Conservation (phyloP, 2,329 filamentous ascomycete genomes). For the Aspergillus bombycis region DNA sequence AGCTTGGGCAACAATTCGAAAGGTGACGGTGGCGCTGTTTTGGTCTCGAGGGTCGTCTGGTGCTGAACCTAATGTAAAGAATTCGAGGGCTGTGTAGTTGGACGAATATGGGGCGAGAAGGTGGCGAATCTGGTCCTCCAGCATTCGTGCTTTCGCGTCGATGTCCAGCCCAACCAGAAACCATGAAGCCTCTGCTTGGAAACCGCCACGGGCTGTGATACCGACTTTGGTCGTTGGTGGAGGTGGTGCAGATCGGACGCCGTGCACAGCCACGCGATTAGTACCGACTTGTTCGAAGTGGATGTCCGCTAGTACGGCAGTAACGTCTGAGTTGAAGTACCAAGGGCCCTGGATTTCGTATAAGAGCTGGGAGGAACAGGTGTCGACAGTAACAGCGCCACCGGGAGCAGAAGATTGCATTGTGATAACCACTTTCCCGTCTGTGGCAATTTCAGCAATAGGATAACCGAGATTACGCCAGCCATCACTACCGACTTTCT, state of each 20-base stretch:
- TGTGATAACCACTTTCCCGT: conserved; percentile 48
- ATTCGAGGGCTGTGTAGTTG: conserved; percentile 35
- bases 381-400: conserved; percentile 52
- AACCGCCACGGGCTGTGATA: conserved; percentile 51
- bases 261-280: conserved; percentile 55
- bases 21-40: conserved; percentile 46
- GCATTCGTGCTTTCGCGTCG: conserved; percentile 50
- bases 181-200: conserved; percentile 51
- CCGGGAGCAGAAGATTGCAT: conserved; percentile 45
- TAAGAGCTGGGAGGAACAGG: conserved; percentile 56
- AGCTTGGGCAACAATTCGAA: conserved; percentile 53
- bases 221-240: conserved; percentile 57
- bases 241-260: conserved; percentile 48
- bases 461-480: conserved; percentile 53
- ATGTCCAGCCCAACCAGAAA: conserved; percentile 52
- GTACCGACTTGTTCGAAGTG: conserved; percentile 55
- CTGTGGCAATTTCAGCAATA: conserved; percentile 48
- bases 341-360: conserved; percentile 60
- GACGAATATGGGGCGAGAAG: conserved; percentile 37
- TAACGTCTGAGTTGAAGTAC: conserved; percentile 63
- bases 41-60: conserved; percentile 42
- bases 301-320: conserved; percentile 54
- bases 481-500: conserved; percentile 27
- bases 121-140: conserved; percentile 49
- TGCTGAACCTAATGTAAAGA: conserved; percentile 34